Conservation (phyloP, 176 grass and related monocot genomes). For the Coix lacrymajobi region DNA sequence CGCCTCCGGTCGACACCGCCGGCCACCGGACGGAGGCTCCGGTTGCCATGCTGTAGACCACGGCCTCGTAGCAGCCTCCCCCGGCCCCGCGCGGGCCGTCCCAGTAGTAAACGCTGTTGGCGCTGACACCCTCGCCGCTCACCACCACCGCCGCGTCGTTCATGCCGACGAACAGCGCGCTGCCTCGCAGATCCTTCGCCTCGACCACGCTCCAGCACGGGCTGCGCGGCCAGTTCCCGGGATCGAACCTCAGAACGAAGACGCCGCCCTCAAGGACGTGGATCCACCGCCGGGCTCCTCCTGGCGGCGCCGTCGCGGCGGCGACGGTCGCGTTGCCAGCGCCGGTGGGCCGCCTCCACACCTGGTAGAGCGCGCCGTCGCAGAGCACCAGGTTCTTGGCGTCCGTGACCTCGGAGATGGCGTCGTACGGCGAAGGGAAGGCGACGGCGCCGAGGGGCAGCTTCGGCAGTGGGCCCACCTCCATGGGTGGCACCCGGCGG, state of each 20-base stretch:
- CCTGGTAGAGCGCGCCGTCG: conserved; percentile 1
- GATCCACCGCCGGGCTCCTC: neutral
- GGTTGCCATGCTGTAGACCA: neutral
- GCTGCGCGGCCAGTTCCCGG: neutral
- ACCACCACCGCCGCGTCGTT: neutral
- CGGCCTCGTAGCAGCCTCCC: neutral
- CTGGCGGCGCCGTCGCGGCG: neutral
- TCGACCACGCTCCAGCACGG: neutral
- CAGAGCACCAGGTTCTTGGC: conserved; percentile 18
- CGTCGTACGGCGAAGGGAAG: conserved; percentile 7
- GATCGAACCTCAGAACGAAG: neutral
- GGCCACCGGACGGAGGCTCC: neutral
- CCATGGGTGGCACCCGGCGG: neutral
- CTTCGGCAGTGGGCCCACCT: neutral
- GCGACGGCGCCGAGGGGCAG: neutral
- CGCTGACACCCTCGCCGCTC: neutral
- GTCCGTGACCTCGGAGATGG: neutral
- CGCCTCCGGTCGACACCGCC: neutral
- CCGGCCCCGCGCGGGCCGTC: neutral
- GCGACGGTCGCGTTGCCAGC: neutral
- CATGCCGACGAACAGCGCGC: conserved; percentile 13
- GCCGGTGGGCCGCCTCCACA: conserved; percentile 17
- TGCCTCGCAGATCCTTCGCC: neutral
- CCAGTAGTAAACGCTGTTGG: conserved; percentile 27
- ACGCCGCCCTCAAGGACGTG: conserved; percentile 1